Conservation (phyloP, 75 land plant species). For the Picea glauca region DNA sequence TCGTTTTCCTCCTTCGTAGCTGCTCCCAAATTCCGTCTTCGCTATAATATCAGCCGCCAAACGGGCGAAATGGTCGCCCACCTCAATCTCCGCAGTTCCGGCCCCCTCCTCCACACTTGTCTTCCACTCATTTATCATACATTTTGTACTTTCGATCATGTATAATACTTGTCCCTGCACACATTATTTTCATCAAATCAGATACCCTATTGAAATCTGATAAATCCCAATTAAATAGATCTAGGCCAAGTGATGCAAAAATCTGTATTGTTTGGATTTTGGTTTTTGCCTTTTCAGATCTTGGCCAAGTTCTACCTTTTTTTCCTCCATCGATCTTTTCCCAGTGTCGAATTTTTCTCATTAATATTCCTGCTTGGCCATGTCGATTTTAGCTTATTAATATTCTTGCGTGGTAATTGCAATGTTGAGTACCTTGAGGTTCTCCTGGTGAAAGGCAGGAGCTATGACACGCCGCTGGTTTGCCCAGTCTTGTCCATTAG, state of each 20-base stretch:
- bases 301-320: too few relatives aligned
- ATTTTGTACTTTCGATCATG: constrained; percentile 20
- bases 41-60: constrained; percentile 19
- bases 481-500: constrained; percentile 23
- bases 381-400: too few relatives aligned
- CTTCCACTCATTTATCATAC: constrained; percentile 15
- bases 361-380: too few relatives aligned
- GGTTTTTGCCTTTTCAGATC: too few relatives aligned
- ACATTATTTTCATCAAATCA: background rate
- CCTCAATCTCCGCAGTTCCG: constrained; percentile 16
- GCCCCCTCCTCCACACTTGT: background rate
- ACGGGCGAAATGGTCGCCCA: background rate
- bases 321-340: too few relatives aligned
- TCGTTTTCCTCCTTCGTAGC: constrained; percentile 18
- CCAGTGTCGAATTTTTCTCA: too few relatives aligned
- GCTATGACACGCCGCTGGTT: constrained; percentile 21
- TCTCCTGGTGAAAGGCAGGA: constrained; percentile 24
- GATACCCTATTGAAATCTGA: too few relatives aligned
- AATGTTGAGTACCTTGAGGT: constrained; percentile 17
- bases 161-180: constrained; percentile 14
- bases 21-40: constrained; percentile 22
- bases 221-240: background rate
- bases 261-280: background rate
- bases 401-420: background rate
- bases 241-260: background rate